Base-by-base conservation (phyloP, 306 rosid species). In the Glycine latifolia region DNA sequence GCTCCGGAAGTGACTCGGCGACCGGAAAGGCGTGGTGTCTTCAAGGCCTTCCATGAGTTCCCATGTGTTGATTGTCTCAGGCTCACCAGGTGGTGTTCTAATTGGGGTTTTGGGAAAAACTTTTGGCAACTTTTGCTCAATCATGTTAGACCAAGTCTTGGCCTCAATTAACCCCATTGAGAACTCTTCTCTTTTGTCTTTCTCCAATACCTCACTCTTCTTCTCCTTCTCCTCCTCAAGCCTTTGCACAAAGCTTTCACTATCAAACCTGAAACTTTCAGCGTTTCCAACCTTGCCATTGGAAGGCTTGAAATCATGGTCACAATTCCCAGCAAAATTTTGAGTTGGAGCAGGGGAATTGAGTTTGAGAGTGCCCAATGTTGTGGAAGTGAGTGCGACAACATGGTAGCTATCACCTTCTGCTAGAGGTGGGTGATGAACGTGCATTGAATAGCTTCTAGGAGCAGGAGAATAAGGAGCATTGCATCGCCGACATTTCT, bases 21-120 rank as follows among this genome's bases (percentile, higher is more conserved):
- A 90, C 39, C 95, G 67, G 41, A 87, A 81, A 49, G 97, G 97
- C 15, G 91, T 92, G 0, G 31, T 66, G 11, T 96, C 99, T 78
- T 96, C 99, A 13, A 96, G 97, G 4, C 97, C 99, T 86, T 89
- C 99, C 99, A 94, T 94, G 35, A 96, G 80, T 77, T 96, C 99
- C 98, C 99, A 94, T 20, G 87, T 66, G 68, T 96, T 88, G 86
- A 96, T 96, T 17, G 89, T 92, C 76, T 96, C 99, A 2, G 98
- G 97, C 76, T 96, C 99, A 7, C 99, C 98, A 2, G 97, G 91
- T 13, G 99, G 98, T 43, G 98, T 93, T 83, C 89, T 83, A 39
- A 49, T 84, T 68, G 99, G 99, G 2, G 98, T 93, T 48, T 55
- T 89, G 3, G 98, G 91, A 13, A 78, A 67, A 1, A 69, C 35